Conservation (phyloP, 768 basidiomycete species). For the Daedalea quercina region DNA sequence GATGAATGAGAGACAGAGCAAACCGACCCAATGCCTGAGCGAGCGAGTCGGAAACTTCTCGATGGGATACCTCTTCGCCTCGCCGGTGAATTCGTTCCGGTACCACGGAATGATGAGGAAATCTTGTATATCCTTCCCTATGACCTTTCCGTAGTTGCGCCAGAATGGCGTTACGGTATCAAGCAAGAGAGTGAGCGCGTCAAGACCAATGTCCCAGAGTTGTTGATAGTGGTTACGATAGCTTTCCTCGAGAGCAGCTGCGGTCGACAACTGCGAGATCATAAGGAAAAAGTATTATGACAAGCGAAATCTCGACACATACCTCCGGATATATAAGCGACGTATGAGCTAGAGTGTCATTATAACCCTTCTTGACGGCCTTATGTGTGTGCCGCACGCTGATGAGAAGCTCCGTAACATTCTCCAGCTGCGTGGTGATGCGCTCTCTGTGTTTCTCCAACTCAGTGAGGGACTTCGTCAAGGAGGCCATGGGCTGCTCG, state of each 20-base stretch:
- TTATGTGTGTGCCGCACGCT: conserved; percentile 50
- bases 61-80: conserved; percentile 61
- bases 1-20: conserved; percentile 43
- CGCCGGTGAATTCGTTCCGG: conserved; percentile 79
- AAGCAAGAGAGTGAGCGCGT: conserved; percentile 66
- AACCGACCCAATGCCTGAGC: conserved; percentile 59
- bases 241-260: conserved; percentile 68
- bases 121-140: conserved; percentile 72
- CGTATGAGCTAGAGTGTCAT: conserved; percentile 55
- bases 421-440: conserved; percentile 40
- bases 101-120: conserved; percentile 81
- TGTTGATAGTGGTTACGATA: conserved; percentile 78
- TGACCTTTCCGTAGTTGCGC: conserved; percentile 77
- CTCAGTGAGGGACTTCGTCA: conserved; percentile 41
- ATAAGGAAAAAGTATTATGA: neutral
- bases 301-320: conserved; percentile 10
- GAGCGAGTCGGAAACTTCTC: conserved; percentile 54
- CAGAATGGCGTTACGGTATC: conserved; percentile 77
- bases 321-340: conserved; percentile 80
- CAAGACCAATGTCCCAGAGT: conserved; percentile 77
- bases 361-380: conserved; percentile 57
- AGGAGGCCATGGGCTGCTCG: conserved; percentile 44
- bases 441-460: conserved; percentile 41
- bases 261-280: conserved; percentile 51
- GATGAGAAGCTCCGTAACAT: conserved; percentile 41